Evolutionary conservation across 495 filamentous ascomycete species (phyloP), one percentile per base, ranked within the genome.

Genomic region (Poronia punctata): DNA sequence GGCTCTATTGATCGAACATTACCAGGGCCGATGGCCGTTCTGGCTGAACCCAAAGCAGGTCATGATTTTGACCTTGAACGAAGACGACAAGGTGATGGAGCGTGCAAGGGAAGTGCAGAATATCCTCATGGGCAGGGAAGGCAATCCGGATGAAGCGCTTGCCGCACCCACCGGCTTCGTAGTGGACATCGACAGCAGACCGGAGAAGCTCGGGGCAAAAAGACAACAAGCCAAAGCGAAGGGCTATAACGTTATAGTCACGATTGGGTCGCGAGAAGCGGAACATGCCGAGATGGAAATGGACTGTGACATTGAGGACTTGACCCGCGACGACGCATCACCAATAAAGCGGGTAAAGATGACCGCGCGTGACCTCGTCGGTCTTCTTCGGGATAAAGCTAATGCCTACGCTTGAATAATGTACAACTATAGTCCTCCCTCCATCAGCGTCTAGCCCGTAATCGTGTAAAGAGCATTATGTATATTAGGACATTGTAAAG

Each of bases 11-110:
- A 89, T 94, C 39, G 89, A 95, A 61, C 80, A 87, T 32, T 83
- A 89, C 50, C 70, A 78, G 16, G 87, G 88, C 3, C 77, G 72
- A 39, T 93, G 85, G 80, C 89, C 89, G 4, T 89, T 95, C 59
- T 96, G 89, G 89, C 66, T 96, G 19, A 88, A 84, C 28, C 89
- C 89, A 2, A 76, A 80, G 5, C 89, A 92, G 54, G 78, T 77
- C 19, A 78, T 86, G 31, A 75, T 96, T 30, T 49, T 94, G 28
- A 87, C 87, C 0, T 76, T 94, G 23, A 83, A 80, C 44, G 71
- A 83, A 48, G 74, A 70, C 22, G 66, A 72, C 23, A 64, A 68
- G 0, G 74, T 88, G 8, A 45, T 83, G 24, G 56, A 61, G 3
- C 76, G 73, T 48, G 83, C 85, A 1, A 54, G 70, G 20, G 48